Conservation (phyloP, 202 grass and related monocot genomes). For the Schoenoplectus triqueter region DNA sequence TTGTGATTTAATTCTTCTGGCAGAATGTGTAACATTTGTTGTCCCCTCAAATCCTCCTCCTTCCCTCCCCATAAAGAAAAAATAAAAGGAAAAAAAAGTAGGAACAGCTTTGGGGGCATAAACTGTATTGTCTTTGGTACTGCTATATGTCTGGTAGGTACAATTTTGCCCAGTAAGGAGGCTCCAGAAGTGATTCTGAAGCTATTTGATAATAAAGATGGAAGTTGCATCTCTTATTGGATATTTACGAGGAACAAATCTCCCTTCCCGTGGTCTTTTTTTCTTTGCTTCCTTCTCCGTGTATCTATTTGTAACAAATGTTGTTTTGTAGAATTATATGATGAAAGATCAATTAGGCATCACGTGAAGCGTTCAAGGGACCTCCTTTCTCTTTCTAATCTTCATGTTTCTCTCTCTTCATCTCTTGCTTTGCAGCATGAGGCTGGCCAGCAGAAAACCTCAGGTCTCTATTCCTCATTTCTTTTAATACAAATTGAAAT, state of each 20-base stretch:
- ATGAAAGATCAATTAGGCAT: conserved; percentile 95
- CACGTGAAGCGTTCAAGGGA: conserved; percentile 86
- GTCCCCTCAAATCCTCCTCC: background rate
- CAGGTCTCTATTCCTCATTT: conserved; percentile 47
- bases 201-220: conserved; percentile 7
- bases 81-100: background rate
- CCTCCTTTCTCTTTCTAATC: conserved; percentile 81
- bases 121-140: background rate
- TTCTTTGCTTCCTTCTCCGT: background rate
- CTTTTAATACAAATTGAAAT: background rate
- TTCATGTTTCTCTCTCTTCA: conserved; percentile 85
- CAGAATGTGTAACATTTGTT: background rate
- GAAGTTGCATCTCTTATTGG: background rate
- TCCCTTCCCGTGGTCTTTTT: background rate
- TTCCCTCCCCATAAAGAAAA: background rate
- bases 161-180: too few species aligned
- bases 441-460: conserved; percentile 61
- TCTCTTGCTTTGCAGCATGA: conserved; percentile 85
- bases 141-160: background rate
- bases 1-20: conserved; percentile 6
- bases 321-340: conserved; percentile 75
- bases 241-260: background rate
- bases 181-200: conserved; percentile 6
- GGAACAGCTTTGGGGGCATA: background rate
- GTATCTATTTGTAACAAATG: conserved; percentile 23